These are phyloP conservation scores for Ceratobasidium sp. DNA, from an alignment of 1,284 basidiomycete species.

Conservation along the genomic window DNA sequence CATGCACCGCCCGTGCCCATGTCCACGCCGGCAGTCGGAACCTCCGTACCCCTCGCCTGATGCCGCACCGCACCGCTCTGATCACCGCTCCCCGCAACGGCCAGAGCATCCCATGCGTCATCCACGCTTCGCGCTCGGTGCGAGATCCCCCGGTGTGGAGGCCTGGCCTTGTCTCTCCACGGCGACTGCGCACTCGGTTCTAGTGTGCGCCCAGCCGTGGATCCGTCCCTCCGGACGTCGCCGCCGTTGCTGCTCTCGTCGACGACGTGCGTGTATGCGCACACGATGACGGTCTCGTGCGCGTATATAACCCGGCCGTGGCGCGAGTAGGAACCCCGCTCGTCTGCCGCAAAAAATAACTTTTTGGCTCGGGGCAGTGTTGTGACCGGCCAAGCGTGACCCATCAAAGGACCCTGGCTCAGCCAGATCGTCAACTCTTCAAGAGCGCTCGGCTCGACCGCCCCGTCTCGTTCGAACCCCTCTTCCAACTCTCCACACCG, in stretches of 20 bases:
- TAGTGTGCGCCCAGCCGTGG: neutral
- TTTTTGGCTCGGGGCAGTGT: neutral
- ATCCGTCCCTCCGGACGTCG: neutral
- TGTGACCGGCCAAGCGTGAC: slow-evolving; percentile 21
- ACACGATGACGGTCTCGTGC: too few relatives aligned
- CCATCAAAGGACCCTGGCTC: slow-evolving; percentile 19
- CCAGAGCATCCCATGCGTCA: neutral
- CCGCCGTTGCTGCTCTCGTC: neutral
- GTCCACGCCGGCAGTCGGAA: slow-evolving; percentile 4
- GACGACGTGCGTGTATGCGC: too few relatives aligned
- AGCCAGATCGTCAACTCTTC: slow-evolving; percentile 17
- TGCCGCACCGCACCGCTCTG: neutral
- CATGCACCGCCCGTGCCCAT: too few relatives aligned
- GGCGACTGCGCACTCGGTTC: too few relatives aligned
- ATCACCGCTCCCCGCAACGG: neutral
- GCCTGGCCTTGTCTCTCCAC: neutral
- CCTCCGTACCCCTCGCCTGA: slow-evolving; percentile 10
- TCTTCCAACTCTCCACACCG: neutral
- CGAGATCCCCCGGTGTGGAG: slow-evolving; percentile 14
- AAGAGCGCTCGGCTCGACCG: slow-evolving; percentile 17
- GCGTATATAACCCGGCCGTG: too few relatives aligned
- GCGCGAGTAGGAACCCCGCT: too few relatives aligned
- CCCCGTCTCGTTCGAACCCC: neutral
- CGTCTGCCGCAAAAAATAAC: too few relatives aligned
- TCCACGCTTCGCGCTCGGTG: neutral